Evolutionary conservation across 306 rosid species (phyloP).

Genomic region (Prosopis cineraria): DNA sequence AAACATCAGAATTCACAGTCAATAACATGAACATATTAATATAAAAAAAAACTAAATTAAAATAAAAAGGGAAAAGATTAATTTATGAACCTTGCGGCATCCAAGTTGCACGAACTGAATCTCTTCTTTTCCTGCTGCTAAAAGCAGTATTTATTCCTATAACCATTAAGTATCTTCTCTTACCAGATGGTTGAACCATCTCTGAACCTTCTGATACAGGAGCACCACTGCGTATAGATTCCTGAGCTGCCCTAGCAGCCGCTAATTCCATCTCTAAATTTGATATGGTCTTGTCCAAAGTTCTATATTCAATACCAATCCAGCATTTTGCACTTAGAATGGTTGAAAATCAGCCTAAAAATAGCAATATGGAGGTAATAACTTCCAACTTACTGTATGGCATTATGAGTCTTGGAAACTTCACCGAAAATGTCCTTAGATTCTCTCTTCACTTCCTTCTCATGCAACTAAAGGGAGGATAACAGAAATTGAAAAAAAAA

Average conservation of each 20-base stretch:
- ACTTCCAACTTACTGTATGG: conserved; percentile 67
- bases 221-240: conserved; percentile 68
- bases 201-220: conserved; percentile 61
- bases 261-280: conserved; percentile 93
- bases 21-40: neutral
- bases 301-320: conserved; percentile 45
- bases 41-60: neutral
- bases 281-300: conserved; percentile 88
- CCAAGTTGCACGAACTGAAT: conserved; percentile 96
- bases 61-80: conserved; percentile 11
- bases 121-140: conserved; percentile 98
- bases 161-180: conserved; percentile 86
- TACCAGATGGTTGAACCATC: conserved; percentile 52
- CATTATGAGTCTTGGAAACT: conserved; percentile 71
- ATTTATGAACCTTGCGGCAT: conserved; percentile 83
- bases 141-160: conserved; percentile 95
- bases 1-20: conserved; percentile 41
- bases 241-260: conserved; percentile 87
- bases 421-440: conserved; percentile 56
- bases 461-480: conserved; percentile 61
- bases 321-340: conserved; percentile 16
- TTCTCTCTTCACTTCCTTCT: conserved; percentile 69
- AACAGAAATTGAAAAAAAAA: conserved; percentile 27
- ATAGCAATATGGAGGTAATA: conserved; percentile 14
- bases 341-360: conserved; percentile 15